Evolutionary conservation across 148 eudicot genomes (phyloP), one percentile per base, ranked within the genome.

Genomic region (Fagopyrum esculentum): DNA sequence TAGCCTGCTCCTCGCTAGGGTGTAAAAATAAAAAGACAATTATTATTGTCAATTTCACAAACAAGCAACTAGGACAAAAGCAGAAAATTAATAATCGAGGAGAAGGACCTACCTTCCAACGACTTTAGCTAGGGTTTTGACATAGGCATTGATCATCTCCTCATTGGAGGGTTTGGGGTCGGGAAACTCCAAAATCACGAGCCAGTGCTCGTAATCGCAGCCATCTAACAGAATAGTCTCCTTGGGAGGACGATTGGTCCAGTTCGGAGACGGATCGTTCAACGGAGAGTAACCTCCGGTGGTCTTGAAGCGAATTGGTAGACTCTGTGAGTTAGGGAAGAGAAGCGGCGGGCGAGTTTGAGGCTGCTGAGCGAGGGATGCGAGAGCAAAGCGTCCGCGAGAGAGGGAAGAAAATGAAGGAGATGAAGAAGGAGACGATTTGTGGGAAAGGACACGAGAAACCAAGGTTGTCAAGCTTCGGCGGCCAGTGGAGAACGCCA

Each of bases 1-100:
- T 93, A 2, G 98, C 98, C 85, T 91, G 95, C 68, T 91, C 98
- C 82, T 93, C 98, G 82, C 97, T 93, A 73, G 73, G 16, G 46
- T 26, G 47, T 4, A 72, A 15, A 76, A 4, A 12, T 3, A 26
- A 13, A 30, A 4, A 43, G 4, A 40, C 46, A 13, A 40, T 0
- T 12, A 13, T 15, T 3, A 4, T 11, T 29, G 11, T 29, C 19
- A 15, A 40, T 40, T 66, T 17, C 74, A 59, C 45, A 71, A 54
- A 55, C n/a, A 73, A 49, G 30, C 47, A 66, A 16, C 44, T 22
- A 22, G 5, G 6, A 16, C 61, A 40, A 76, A 35, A 68, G 70
- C 22, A 10, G 55, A 15, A 43, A 51, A 2, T 50, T 6, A 45
- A 44, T 69, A 52, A 45, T 4, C 7, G 52, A 8, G 6, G 17